Percentiles rank a stretch among this genome's conserved stretches.
phyloP scores from a whole-genome alignment of 225 moss, liverwort and hornwort genomes.

The Polytrichum formosum region DNA sequence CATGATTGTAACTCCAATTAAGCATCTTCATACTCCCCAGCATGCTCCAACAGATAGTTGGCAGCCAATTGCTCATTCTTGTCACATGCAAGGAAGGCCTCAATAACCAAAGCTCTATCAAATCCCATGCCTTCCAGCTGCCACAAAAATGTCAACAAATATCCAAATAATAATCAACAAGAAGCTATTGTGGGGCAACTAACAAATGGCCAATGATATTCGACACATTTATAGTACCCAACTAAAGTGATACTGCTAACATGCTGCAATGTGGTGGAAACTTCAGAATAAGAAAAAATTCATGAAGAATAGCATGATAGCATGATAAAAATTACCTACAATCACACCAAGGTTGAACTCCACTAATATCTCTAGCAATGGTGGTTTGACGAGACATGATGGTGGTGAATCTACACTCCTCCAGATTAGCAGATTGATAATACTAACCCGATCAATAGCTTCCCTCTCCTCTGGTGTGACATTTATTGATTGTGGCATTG shows the following conservation, averaged over 20 bases:
- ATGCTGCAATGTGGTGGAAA: background rate
- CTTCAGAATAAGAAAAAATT: too few species aligned
- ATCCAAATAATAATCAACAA: background rate
- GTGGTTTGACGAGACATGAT: too few species aligned
- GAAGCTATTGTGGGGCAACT: background rate
- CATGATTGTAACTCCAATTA: conserved; percentile 1
- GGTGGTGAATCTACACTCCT: background rate
- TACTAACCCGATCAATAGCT: conserved; percentile 58
- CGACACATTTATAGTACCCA: background rate
- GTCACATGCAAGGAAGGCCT: conserved; percentile 64
- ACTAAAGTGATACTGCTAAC: background rate
- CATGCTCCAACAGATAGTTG: conserved; percentile 68
- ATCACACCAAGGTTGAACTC: background rate
- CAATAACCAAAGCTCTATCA: conserved; percentile 60
- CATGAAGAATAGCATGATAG: background rate
- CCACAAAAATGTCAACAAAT: background rate
- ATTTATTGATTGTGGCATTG: conserved; percentile 64
- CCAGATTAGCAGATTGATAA: background rate
- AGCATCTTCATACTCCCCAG: conserved; percentile 53
- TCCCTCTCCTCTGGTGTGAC: conserved; percentile 68
- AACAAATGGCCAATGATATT: background rate
- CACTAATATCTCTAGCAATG: too few species aligned
- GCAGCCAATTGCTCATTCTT: conserved; percentile 75
- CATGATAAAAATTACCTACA: background rate
- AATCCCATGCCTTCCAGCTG: conserved; percentile 75